Evolutionary conservation across 1,284 basidiomycete genomes (phyloP).

Genomic region (Volvariella volvacea): DNA sequence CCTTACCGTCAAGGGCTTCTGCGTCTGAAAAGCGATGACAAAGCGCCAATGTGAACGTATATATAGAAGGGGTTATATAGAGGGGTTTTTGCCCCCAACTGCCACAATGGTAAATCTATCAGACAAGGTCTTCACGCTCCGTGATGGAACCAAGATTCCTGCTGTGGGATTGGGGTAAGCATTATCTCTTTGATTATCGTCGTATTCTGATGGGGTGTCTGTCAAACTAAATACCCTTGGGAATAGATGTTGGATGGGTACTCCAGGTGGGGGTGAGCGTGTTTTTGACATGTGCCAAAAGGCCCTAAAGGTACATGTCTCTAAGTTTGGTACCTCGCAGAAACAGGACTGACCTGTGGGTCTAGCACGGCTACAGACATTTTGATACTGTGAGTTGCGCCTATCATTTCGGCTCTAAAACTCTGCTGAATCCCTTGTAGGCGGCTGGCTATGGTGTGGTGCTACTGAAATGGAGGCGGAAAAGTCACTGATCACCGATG

Average conservation of each 20-base stretch:
- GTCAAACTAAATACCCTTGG: neutral
- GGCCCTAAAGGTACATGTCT: slow-evolving; percentile 24
- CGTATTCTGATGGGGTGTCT: no score
- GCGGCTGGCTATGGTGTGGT: slow-evolving; percentile 25
- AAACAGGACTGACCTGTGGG: neutral
- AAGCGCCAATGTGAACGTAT: no score
- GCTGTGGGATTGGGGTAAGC: slow-evolving; percentile 31
- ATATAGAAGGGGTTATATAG: no score
- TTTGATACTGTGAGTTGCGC: slow-evolving; percentile 34
- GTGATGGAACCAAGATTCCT: slow-evolving; percentile 31
- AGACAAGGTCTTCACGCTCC: slow-evolving; percentile 20
- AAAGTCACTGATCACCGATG: no score
- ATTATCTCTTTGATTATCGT: neutral
- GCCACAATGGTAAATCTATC: no score
- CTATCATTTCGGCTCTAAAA: no score
- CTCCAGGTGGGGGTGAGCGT: slow-evolving; percentile 22
- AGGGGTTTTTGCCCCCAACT: no score
- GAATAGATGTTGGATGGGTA: slow-evolving; percentile 36
- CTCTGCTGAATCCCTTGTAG: no score
- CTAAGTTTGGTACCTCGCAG: neutral
- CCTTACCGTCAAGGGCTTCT: no score
- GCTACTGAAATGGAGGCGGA: no score
- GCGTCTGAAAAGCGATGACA: no score
- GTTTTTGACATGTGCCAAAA: slow-evolving; percentile 29
- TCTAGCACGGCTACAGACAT: slow-evolving; percentile 30